phyloP scores from a whole-genome alignment of 2,329 filamentous ascomycete genomes.

The Diplocarpon mali region DNA sequence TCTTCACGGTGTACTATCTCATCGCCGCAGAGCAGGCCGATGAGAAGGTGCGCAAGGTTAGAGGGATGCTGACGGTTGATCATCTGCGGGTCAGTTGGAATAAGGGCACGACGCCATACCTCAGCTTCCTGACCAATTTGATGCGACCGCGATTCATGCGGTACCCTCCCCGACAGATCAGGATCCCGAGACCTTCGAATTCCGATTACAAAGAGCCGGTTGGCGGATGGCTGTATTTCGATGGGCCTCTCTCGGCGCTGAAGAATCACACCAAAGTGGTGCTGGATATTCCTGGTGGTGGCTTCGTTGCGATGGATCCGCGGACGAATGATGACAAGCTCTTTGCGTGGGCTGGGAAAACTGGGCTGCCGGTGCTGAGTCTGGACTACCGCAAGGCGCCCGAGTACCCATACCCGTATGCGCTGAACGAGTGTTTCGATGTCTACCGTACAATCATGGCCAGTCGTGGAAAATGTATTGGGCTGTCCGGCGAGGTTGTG shows the following conservation, averaged over 20 bases:
- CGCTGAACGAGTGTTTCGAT: conserved; percentile 79
- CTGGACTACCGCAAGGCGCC: conserved; percentile 85
- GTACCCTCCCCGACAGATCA: conserved; percentile 70
- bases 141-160: conserved; percentile 69
- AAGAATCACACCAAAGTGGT: conserved; percentile 68
- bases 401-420: conserved; percentile 76
- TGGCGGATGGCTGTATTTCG: conserved; percentile 85
- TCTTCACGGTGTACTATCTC: conserved; percentile 85
- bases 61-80: conserved; percentile 77
- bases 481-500: conserved; percentile 52
- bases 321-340: conserved; percentile 89
- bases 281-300: conserved; percentile 84
- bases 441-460: conserved; percentile 66
- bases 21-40: conserved; percentile 89
- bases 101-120: conserved; percentile 80
- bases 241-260: conserved; percentile 71
- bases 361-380: conserved; percentile 79
- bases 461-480: conserved; percentile 64
- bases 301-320: conserved; percentile 96
- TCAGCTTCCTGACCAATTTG: conserved; percentile 60
- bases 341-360: conserved; percentile 81
- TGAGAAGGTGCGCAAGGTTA: conserved; percentile 88
- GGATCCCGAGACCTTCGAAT: conserved; percentile 68
- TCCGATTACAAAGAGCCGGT: conserved; percentile 80
- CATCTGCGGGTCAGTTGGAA: conserved; percentile 93